phyloP scores from a whole-genome alignment of 176 grass and related monocot species.

The Echinochloa phyllopogon region DNA sequence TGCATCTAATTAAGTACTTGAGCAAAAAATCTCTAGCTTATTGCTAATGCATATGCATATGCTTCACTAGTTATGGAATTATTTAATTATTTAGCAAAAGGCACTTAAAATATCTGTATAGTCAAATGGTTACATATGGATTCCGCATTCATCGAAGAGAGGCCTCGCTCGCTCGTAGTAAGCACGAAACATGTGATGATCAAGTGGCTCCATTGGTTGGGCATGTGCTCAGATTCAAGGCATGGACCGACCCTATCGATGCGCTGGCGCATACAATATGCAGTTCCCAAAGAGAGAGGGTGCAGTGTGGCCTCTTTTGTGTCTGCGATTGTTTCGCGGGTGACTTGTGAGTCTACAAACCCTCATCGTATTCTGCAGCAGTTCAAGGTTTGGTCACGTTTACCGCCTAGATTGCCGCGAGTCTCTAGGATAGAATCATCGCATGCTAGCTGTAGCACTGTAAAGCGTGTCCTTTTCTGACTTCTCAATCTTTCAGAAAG shows the following conservation, averaged over 20 bases:
- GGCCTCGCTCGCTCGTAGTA: not conserved
- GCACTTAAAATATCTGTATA: not conserved
- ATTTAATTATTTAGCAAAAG: not conserved
- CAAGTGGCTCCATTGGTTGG: constrained; percentile 25
- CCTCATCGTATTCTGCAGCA: not conserved
- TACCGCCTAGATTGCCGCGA: constrained; percentile 19
- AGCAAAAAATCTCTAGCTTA: not conserved
- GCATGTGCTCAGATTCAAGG: constrained; percentile 49
- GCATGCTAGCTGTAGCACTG: not conserved
- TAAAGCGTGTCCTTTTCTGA: constrained; percentile 35
- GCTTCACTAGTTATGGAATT: not conserved
- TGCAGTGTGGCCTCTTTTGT: not conserved
- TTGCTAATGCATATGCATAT: not conserved
- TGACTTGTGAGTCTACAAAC: not conserved
- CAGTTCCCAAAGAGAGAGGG: constrained; percentile 28
- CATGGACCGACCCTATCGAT: constrained; percentile 25
- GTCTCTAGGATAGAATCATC: not conserved
- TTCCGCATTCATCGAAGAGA: constrained; percentile 19
- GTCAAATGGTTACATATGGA: constrained; percentile 43
- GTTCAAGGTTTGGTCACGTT: constrained; percentile 7
- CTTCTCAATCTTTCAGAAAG: constrained; percentile 21
- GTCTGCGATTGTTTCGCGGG: not conserved
- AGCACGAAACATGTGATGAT: not conserved
- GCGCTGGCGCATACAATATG: not conserved
- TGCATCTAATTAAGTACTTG: not conserved